A percentile compares a stretch with the other conserved stretches of the same genome.
Evolutionary conservation across 768 basidiomycete genomes (phyloP).

Genomic region (Pleurotus djamor): DNA sequence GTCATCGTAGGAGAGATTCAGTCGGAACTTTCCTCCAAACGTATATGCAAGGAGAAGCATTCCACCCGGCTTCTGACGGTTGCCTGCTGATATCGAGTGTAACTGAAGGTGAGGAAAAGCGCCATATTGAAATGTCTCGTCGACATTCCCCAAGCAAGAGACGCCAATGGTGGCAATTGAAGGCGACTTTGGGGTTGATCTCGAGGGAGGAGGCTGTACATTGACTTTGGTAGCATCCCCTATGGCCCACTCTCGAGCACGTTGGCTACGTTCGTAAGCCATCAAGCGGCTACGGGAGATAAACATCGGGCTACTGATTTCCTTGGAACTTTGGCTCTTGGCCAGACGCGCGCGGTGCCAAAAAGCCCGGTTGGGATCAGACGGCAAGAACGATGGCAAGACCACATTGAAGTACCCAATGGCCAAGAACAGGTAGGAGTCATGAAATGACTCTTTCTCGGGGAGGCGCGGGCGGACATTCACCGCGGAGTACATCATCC

Average conservation of each 20-base stretch:
- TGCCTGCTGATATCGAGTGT: slow-evolving; percentile 79
- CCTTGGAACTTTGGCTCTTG: slow-evolving; percentile 64
- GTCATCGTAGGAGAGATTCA: slow-evolving; percentile 77
- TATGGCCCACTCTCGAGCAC: slow-evolving; percentile 67
- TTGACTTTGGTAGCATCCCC: slow-evolving; percentile 68
- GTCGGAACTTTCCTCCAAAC: slow-evolving; percentile 71
- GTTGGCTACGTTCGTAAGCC: slow-evolving; percentile 58
- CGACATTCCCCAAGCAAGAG: slow-evolving; percentile 80
- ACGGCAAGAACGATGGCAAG: slow-evolving; percentile 74
- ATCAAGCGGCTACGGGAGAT: slow-evolving; percentile 61
- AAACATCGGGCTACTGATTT: slow-evolving; percentile 61
- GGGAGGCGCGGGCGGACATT: slow-evolving; percentile 68
- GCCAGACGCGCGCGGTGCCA: slow-evolving; percentile 75
- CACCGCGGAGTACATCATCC: slow-evolving; percentile 85
- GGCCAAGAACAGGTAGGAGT: slow-evolving; percentile 79
- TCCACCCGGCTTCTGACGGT: slow-evolving; percentile 73
- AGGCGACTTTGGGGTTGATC: slow-evolving; percentile 32
- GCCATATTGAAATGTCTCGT: slow-evolving; percentile 75
- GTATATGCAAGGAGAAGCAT: slow-evolving; percentile 83
- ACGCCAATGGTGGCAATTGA: slow-evolving; percentile 70
- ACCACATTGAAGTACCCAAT: slow-evolving; percentile 82
- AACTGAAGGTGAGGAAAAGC: slow-evolving; percentile 56
- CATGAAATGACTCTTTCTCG: slow-evolving; percentile 37
- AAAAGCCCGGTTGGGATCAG: slow-evolving; percentile 44
- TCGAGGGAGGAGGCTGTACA: slow-evolving; percentile 28